Percentiles rank a stretch among this genome's conserved stretches.
These are phyloP conservation scores for Cryptococcus sp. DNA, from an alignment of 1,284 basidiomycete species.

Conservation along the genomic window DNA sequence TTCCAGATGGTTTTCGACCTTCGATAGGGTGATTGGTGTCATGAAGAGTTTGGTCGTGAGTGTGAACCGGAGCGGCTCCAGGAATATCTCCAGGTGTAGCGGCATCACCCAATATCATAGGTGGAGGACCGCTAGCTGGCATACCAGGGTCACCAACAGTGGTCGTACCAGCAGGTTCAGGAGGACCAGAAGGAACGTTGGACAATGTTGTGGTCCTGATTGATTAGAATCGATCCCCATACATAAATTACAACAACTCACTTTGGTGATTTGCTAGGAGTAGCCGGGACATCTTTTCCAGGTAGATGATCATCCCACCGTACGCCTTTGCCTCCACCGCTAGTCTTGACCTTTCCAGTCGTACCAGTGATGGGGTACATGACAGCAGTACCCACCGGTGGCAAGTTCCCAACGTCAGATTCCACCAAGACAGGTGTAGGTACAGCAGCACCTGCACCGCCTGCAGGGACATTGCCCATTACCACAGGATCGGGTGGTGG, in stretches of 20 bases:
- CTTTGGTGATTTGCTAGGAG: slow-evolving; percentile 9
- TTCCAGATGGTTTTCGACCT: neutral
- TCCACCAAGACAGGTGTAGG: neutral
- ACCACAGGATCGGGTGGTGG: neutral
- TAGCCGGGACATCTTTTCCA: slow-evolving; percentile 13
- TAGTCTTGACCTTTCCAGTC: neutral
- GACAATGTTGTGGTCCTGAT: neutral
- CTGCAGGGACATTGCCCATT: neutral
- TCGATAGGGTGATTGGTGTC: slow-evolving; percentile 1
- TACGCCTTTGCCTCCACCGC: slow-evolving; percentile 15
- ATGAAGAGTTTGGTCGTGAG: neutral
- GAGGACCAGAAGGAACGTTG: neutral
- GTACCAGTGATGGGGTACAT: neutral
- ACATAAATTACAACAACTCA: slow-evolving; percentile 6
- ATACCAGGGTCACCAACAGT: too few relatives aligned
- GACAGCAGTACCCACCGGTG: neutral
- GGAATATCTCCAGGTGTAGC: neutral
- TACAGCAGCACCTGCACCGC: slow-evolving; percentile 1
- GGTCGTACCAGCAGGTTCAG: neutral
- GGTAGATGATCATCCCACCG: slow-evolving; percentile 23
- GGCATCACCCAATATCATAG: neutral
- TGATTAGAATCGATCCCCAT: neutral
- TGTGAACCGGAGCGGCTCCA: neutral
- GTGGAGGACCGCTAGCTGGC: neutral
- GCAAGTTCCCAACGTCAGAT: neutral